phyloP scores from a whole-genome alignment of 2,329 filamentous ascomycete species.

The Botryotinia globosa region DNA sequence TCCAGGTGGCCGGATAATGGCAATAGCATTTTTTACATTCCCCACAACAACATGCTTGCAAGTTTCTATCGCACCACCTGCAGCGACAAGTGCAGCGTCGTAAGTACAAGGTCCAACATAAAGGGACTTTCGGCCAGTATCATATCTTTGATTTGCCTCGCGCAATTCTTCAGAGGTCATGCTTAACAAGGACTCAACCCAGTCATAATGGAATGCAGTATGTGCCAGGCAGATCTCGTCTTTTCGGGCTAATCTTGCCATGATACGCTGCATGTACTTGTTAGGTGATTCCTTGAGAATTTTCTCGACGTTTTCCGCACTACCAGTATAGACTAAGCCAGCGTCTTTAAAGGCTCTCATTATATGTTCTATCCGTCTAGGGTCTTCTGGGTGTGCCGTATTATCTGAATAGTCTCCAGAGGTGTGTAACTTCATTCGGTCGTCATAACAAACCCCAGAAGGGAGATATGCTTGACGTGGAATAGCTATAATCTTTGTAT shows the following conservation, averaged over 20 bases:
- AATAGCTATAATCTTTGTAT: slow-evolving; percentile 2
- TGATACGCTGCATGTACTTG: slow-evolving; percentile 71
- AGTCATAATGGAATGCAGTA: slow-evolving; percentile 70
- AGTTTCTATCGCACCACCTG: slow-evolving; percentile 92
- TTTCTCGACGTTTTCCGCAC: slow-evolving; percentile 51
- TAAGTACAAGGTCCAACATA: slow-evolving; percentile 83
- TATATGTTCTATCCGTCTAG: slow-evolving; percentile 86
- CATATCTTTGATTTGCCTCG: slow-evolving; percentile 58
- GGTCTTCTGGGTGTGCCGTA: slow-evolving; percentile 91
- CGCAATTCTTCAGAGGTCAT: slow-evolving; percentile 64
- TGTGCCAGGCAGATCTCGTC: slow-evolving; percentile 82
- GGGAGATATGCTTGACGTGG: slow-evolving; percentile 44
- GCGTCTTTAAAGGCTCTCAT: slow-evolving; percentile 83
- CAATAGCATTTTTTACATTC: slow-evolving; percentile 89
- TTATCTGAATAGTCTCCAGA: slow-evolving; percentile 72
- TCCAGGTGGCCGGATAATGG: slow-evolving; percentile 89
- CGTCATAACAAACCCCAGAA: slow-evolving; percentile 84
- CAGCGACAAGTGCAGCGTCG: slow-evolving; percentile 76
- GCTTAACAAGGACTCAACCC: slow-evolving; percentile 61
- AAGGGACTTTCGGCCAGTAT: slow-evolving; percentile 69
- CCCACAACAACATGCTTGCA: slow-evolving; percentile 85
- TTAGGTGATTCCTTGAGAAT: slow-evolving; percentile 55
- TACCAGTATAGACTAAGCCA: slow-evolving; percentile 68
- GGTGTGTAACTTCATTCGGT: slow-evolving; percentile 92
- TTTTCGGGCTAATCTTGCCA: slow-evolving; percentile 70